Base-by-base conservation (phyloP, 2,329 filamentous ascomycete species). In the Pestalotiopsis sp. region DNA sequence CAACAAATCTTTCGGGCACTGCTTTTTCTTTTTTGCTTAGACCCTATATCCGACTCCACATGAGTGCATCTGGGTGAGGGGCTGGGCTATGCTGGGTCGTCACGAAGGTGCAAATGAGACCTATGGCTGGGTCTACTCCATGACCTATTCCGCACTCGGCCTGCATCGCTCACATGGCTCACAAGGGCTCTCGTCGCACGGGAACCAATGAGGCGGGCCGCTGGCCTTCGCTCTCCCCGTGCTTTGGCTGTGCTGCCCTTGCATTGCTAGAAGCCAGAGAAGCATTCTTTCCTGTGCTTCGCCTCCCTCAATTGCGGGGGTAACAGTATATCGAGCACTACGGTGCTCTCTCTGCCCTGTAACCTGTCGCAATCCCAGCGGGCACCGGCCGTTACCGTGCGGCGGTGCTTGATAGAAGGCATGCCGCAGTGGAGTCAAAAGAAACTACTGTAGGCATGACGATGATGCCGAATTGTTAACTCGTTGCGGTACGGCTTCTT, bases 61-160 rank as follows among this genome's bases (percentile, higher is more conserved):
- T 20, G 45, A 49, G 31, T 66, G 64, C 64, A 60, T n/a, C 31
- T 36, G 27, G 20, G 23, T 23, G 27, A 55, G 64, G 39, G 64
- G 64, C 52, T 36, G 31, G 31, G 31, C 31, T 36, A 36, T 36
- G 64, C 64, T 66, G 64, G 64, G 64, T 14, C 27, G 17, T 60
- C 13, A 38, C 52, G 64, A 58, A 60, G 55, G 52, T 45, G 36
- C 64, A 60, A 66, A 66, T 66, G 64, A 66, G 39, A 66, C 64
- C 31, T 20, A 20, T 55, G 64, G 64, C 52, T 66, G 23, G 52
- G 31, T 27, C 55, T 55, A 39, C 17, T 38, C 27, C 25, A 60
- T 36, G 31, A 36, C 55, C 58, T 25, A n/a, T 31, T 55, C 38
- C 17, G 17, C 11, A 41, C 23, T 27, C 31, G 64, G 64, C 25